Percentiles rank a stretch among this genome's conserved stretches.
Evolutionary conservation across 768 basidiomycete genomes (phyloP).

Genomic region (Artomyces pyxidatus): DNA sequence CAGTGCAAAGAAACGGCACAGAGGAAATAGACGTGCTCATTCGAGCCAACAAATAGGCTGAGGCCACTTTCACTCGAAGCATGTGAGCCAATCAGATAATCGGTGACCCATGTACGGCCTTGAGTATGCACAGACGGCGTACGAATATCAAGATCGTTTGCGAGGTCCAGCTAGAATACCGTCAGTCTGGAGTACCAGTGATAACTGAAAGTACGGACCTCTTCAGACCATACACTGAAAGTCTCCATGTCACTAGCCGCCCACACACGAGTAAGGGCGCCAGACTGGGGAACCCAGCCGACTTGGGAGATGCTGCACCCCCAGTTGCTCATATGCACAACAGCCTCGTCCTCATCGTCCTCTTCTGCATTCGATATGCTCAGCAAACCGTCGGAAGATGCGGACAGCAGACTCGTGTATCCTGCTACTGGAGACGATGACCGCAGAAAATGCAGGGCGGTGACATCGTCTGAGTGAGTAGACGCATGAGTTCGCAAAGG

Average conservation of each 20-base stretch:
- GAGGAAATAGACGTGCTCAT: slow-evolving; percentile 41
- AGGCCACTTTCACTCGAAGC: slow-evolving; percentile 29
- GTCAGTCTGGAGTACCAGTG: background rate
- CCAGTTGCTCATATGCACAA: slow-evolving; percentile 76
- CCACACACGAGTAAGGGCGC: slow-evolving; percentile 49
- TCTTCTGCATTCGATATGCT: slow-evolving; percentile 65
- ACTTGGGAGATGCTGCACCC: slow-evolving; percentile 74
- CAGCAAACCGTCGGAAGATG: slow-evolving; percentile 79
- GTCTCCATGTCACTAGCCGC: slow-evolving; percentile 94
- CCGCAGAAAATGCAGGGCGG: slow-evolving; percentile 47
- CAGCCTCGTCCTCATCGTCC: slow-evolving; percentile 82
- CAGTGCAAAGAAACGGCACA: background rate
- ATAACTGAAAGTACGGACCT: slow-evolving; percentile 34
- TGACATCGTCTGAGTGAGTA: slow-evolving; percentile 92
- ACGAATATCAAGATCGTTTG: slow-evolving; percentile 55
- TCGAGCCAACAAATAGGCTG: slow-evolving; percentile 62
- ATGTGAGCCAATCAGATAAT: slow-evolving; percentile 60
- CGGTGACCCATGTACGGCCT: slow-evolving; percentile 64
- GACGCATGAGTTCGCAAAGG: slow-evolving; percentile 72
- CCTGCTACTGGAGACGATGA: slow-evolving; percentile 1
- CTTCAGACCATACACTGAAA: slow-evolving; percentile 73
- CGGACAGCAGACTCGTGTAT: slow-evolving; percentile 51
- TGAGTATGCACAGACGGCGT: slow-evolving; percentile 50
- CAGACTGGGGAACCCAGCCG: slow-evolving; percentile 46
- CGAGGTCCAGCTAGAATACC: slow-evolving; percentile 45